Base-by-base conservation (phyloP, 73 alveolate genomes). In the Tetrahymena malaccensis region DNA sequence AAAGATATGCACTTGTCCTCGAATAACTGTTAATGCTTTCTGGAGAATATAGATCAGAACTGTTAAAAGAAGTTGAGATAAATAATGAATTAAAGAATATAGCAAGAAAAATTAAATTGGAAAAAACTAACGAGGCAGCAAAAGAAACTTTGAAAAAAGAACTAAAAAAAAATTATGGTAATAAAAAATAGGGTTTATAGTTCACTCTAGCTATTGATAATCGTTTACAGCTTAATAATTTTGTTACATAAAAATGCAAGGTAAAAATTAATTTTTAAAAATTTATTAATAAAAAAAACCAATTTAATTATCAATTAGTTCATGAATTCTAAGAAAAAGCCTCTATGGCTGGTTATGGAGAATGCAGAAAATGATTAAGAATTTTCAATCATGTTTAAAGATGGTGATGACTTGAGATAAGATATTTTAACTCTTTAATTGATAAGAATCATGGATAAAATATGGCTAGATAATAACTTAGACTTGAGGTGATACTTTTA, bases 391-490 rank as follows among this genome's bases (percentile, higher is more conserved):
- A 98, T 99, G 83, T 98, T 98, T 85, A 98, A 98, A 95, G 97
- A 97, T 94, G 99, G 99, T 96, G 99, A 99, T 97, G 99, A 99
- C 95, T 96, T 99, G 38, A 96, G 99, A 85, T 97, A 99, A 96
- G 99, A 99, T 96, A 97, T 98, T 43, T 97, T 99, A 85, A 98
- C 99, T 17, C 96, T 99, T 13, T 99, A 99, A 96, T 93, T 98
- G 38, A 96, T 99, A 85, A 98, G 96, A 96, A 96, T 99, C 35
- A 98, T 98, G 99, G 99, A 99, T 95, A 98, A 98, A 94, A 97
- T 98, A 16, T 99, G 99, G 99, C 93, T 98, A 31, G 98, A 98
- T 94, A 94, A 98, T 85, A 99, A 98, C 84, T 96, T 98, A 37
- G 99, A 99, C 95, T 96, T 97, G 5, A 97, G 95, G 93, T n/a